These are phyloP conservation scores for Puccinia novopanici DNA, from an alignment of 1,284 basidiomycete genomes.

Conservation along the genomic window DNA sequence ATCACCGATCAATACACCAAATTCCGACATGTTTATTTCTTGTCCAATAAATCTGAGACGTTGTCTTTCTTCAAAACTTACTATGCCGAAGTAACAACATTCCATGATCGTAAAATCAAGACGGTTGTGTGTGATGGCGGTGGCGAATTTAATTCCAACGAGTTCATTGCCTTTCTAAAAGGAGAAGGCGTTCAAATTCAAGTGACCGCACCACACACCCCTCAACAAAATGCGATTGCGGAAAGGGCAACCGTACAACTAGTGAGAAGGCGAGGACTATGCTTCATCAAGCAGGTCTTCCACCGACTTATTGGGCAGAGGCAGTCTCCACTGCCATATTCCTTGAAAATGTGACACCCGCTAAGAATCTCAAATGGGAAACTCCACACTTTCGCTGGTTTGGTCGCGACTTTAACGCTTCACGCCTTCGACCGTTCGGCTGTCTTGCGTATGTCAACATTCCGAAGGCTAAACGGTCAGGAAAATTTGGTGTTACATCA, in stretches of 20 bases:
- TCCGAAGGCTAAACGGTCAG: neutral
- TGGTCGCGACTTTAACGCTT: neutral
- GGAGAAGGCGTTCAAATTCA: neutral
- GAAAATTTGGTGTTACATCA: constrained; percentile 26
- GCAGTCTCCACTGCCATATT: constrained; percentile 58
- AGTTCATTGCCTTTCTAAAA: neutral
- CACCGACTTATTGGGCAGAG: constrained; percentile 56
- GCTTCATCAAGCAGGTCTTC: constrained; percentile 11
- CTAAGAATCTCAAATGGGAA: neutral
- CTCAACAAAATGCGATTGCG: constrained; percentile 4
- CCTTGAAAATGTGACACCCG: constrained; percentile 58
- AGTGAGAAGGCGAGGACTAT: neutral
- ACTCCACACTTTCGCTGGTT: neutral
- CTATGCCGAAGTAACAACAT: neutral
- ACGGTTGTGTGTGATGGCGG: neutral
- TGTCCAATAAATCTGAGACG: neutral
- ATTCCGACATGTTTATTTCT: neutral
- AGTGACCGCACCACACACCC: constrained; percentile 5
- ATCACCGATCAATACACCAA: constrained; percentile 5
- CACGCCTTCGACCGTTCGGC: neutral
- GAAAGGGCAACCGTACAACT: constrained; percentile 8
- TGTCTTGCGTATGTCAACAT: constrained; percentile 22
- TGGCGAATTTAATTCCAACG: neutral
- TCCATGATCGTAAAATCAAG: neutral
- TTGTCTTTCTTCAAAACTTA: neutral